Conservation (phyloP, 495 filamentous ascomycete species). For the Polyplosphaeria fusca region DNA sequence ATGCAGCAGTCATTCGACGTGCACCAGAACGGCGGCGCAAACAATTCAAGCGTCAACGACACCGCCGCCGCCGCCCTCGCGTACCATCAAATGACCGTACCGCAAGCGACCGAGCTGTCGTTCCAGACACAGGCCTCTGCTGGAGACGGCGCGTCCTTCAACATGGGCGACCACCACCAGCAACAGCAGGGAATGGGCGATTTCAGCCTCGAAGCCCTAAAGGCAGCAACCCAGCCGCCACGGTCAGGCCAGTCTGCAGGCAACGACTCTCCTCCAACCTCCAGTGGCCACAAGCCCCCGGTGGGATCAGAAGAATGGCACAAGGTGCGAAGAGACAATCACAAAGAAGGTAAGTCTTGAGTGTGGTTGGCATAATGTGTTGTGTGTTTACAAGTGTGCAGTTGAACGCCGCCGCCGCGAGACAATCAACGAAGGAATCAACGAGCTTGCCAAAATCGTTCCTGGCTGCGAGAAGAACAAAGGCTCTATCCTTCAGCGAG, state of each 20-base stretch:
- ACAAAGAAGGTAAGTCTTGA: slow-evolving; percentile 82
- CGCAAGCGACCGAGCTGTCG: slow-evolving; percentile 66
- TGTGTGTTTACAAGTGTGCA: slow-evolving; percentile 38
- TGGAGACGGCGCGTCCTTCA: slow-evolving; percentile 33
- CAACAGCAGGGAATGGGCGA: slow-evolving; percentile 31
- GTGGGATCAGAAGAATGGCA: slow-evolving; percentile 98
- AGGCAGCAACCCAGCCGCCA: slow-evolving; percentile 25
- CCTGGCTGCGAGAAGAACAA: slow-evolving; percentile 99
- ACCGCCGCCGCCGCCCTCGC: slow-evolving; percentile 69
- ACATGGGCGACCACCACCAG: slow-evolving; percentile 39
- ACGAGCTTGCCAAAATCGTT: slow-evolving; percentile 95
- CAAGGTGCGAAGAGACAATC: slow-evolving; percentile 93
- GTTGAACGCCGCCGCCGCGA: slow-evolving; percentile 96
- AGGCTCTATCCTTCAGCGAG: slow-evolving; percentile 90
- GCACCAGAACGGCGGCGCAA: slow-evolving; percentile 35
- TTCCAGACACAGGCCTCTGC: slow-evolving; percentile 49
- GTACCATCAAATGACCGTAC: slow-evolving; percentile 66
- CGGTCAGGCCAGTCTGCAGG: slow-evolving; percentile 42
- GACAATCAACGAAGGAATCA: slow-evolving; percentile 98
- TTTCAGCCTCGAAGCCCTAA: slow-evolving; percentile 35
- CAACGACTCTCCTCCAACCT: slow-evolving; percentile 45
- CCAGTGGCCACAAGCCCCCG: slow-evolving; percentile 64
- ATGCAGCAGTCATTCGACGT: slow-evolving; percentile 34
- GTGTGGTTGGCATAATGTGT: not conserved
- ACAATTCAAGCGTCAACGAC: slow-evolving; percentile 42